Base-by-base conservation (phyloP, 495 filamentous ascomycete genomes). In the Niebla homalea region DNA sequence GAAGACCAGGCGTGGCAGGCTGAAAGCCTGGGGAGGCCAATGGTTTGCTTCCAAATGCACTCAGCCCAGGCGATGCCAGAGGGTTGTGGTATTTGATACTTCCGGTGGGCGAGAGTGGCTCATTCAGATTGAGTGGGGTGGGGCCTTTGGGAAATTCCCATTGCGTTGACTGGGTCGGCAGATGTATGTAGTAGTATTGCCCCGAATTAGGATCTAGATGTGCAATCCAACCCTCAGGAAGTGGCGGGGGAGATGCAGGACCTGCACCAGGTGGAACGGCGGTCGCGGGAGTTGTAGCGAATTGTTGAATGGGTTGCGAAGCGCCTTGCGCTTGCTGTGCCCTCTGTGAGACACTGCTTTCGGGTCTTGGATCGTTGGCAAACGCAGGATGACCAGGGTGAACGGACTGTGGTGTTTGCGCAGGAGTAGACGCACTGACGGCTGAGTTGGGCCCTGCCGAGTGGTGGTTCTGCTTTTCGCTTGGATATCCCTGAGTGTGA, bases 131-230 rank as follows among this genome's bases (percentile, higher is more conserved):
- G 51, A 93, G 64, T 5, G 89, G 86, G 5, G 84, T 90, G 5
- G 88, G 86, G 0, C 85, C 87, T 66, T 95, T 94, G 19, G 92
- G 92, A 59, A 94, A 94, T 56, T 98, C 92, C 92, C 92, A 98
- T 63, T 98, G 92, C 12, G 92, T 98, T 3, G 88, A 87, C 60
- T 96, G 92, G 0, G 92, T 89, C 10, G 92, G 83, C 16, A 98
- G 75, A 63, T 98, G 93, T 54, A 98, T 98, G 62, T 98, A 98
- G 62, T 98, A 98, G 63, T 97, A 98, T 60, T 96, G 92, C 6
- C 93, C 92, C 4, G 89, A 94, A 60, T 81, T 94, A 37, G 85
- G 84, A 61, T 98, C 92, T 6, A 97, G 73, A 60, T 97, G 93
- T 12, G 93, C 89, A 62, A 97, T 97, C 92, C 92, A 98, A 10